These are phyloP conservation scores for Hygrophoropsis aurantiaca DNA, from an alignment of 768 basidiomycete genomes.

Conservation along the genomic window DNA sequence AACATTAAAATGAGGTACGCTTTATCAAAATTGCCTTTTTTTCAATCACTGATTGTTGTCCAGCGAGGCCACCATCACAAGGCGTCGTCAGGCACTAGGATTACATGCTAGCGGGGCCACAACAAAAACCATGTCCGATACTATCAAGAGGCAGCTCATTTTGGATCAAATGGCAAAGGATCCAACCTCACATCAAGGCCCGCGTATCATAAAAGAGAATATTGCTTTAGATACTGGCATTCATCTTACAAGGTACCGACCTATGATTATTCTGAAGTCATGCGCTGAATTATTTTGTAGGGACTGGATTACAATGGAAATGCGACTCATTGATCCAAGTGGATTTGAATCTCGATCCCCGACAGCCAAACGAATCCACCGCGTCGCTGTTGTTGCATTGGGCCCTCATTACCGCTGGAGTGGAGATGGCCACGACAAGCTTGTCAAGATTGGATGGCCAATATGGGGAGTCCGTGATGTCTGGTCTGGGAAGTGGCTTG, in stretches of 20 bases:
- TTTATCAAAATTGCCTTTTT: no score
- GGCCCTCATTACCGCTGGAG: slow-evolving; percentile 38
- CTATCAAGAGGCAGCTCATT: slow-evolving; percentile 18
- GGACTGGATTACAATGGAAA: slow-evolving; percentile 12
- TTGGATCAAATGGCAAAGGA: slow-evolving; percentile 22
- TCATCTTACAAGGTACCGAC: slow-evolving; percentile 9
- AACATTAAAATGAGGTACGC: slow-evolving; percentile 13
- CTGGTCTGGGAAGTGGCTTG: slow-evolving; percentile 29
- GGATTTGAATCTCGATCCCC: slow-evolving; percentile 26
- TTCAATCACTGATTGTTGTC: no score
- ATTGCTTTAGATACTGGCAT: slow-evolving; percentile 17
- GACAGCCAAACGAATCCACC: no score
- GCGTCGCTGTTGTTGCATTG: slow-evolving; percentile 26
- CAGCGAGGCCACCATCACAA: slow-evolving; percentile 29
- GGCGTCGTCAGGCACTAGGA: slow-evolving; percentile 21
- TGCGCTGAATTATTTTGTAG: slow-evolving; percentile 5
- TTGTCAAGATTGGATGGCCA: slow-evolving; percentile 39
- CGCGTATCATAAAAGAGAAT: slow-evolving; percentile 14
- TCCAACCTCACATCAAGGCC: slow-evolving; percentile 12
- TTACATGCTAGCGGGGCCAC: slow-evolving; percentile 24
- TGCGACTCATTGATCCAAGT: slow-evolving; percentile 19
- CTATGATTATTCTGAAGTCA: neutral
- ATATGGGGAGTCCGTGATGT: slow-evolving; percentile 37
- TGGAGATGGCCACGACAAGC: slow-evolving; percentile 41
- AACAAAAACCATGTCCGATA: slow-evolving; percentile 15